These are phyloP conservation scores for Magnusiomyces magnusii DNA, from an alignment of 1,139 yeast genomes.

Conservation along the genomic window DNA sequence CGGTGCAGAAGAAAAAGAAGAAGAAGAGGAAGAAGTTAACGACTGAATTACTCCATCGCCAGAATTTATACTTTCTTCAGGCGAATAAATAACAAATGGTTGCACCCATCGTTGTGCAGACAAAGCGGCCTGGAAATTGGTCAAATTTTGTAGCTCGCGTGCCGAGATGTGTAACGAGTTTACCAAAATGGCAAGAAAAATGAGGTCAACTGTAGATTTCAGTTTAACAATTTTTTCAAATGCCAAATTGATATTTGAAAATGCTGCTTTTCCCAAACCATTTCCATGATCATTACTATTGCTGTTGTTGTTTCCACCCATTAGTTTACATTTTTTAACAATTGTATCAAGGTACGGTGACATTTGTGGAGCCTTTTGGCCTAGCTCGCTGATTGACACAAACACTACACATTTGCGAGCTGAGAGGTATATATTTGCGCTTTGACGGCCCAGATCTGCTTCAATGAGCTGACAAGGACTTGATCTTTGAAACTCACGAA, in stretches of 20 bases:
- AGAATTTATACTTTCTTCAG: slow-evolving; percentile 5
- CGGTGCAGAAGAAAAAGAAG: slow-evolving; percentile 1
- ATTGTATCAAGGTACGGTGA: background rate
- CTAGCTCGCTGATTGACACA: slow-evolving; percentile 6
- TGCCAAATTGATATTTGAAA: background rate
- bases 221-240: slow-evolving; percentile 7
- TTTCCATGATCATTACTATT: background rate
- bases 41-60: too few relatives aligned
- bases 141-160: slow-evolving; percentile 3
- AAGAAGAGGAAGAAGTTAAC: too few relatives aligned
- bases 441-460: slow-evolving; percentile 10
- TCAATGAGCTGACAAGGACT: slow-evolving; percentile 9
- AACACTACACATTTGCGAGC: slow-evolving; percentile 11
- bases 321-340: background rate
- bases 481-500: slow-evolving; percentile 4
- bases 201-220: slow-evolving; percentile 10
- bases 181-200: slow-evolving; percentile 8
- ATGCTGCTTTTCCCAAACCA: background rate
- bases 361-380: slow-evolving; percentile 6
- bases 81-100: slow-evolving; percentile 7
- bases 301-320: too few relatives aligned
- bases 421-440: slow-evolving; percentile 12
- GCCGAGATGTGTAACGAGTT: background rate
- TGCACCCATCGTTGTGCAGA: slow-evolving; percentile 13
- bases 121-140: slow-evolving; percentile 9